Evolutionary conservation across 1,284 basidiomycete species (phyloP).

Genomic region (Entoloma clypeatum): DNA sequence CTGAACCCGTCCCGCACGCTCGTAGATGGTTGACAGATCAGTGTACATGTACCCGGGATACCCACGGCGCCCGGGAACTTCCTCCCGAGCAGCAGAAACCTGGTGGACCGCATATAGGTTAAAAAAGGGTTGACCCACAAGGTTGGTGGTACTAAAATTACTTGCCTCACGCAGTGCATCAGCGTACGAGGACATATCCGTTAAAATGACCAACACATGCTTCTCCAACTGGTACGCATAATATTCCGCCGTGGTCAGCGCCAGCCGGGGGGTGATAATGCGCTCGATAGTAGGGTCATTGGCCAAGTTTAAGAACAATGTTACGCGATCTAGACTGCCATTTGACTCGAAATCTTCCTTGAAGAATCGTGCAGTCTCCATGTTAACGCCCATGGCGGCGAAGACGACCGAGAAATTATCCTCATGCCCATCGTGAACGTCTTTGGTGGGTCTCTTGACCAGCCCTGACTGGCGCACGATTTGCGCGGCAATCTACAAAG

Average conservation of each 20-base stretch:
- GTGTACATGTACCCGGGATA: constrained; percentile 99
- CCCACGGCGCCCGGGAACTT: constrained; percentile 98
- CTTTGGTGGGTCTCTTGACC: constrained; percentile 93
- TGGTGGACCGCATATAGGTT: too few species aligned
- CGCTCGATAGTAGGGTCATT: constrained; percentile 99
- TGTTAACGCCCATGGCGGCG: constrained; percentile 99
- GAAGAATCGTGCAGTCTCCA: constrained; percentile 99
- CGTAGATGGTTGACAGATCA: constrained; percentile 98
- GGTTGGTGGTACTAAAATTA: not conserved
- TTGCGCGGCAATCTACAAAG: constrained; percentile 90
- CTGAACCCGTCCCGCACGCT: constrained; percentile 97
- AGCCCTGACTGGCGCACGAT: constrained; percentile 99
- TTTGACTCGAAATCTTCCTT: constrained; percentile 99
- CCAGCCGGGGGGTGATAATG: constrained; percentile 98
- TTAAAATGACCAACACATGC: constrained; percentile 98
- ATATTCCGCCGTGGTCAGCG: constrained; percentile 98
- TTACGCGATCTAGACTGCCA: constrained; percentile 96
- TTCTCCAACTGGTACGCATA: constrained; percentile 99
- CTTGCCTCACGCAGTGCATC: constrained; percentile 93
- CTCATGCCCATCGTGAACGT: constrained; percentile 98
- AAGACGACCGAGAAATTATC: constrained; percentile 99
- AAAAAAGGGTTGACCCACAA: constrained; percentile 9
- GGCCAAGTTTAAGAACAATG: constrained; percentile 97
- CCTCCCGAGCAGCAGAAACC: constrained; percentile 98
- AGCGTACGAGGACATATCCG: constrained; percentile 98